Base-by-base conservation (phyloP, 2,329 filamentous ascomycete genomes). In the Hypoxylon sp. region DNA sequence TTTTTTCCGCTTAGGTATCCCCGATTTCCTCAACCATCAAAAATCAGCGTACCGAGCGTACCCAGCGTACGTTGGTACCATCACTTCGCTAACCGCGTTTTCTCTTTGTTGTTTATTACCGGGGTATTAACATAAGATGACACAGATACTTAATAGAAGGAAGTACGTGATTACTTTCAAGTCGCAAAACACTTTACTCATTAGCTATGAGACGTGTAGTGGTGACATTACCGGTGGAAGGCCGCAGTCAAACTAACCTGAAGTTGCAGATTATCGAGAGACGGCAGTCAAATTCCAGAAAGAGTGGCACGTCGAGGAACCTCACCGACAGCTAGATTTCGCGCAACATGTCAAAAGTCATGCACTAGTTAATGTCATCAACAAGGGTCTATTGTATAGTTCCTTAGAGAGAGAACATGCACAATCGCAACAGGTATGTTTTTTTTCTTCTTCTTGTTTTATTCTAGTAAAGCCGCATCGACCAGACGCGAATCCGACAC, bases 251-350 rank as follows among this genome's bases (percentile, higher is more conserved):
- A 74, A 79, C 78, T 79, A 76, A 82, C 78, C 72, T 72, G 71
- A 71, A 66, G 73, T 74, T 75, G 74, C 82, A 91, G 89, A 90
- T 82, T 91, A 90, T 82, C 86, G 86, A 80, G 89, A 91, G 79
- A 90, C 89, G 47, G 89, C 89, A 60, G 86, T 87, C 80, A 90
- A 89, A 78, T 87, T 91, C 73, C 88, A 90, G 76, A 90, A 90
- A 78, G 88, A 91, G 81, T 91, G 89, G 89, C 85, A 88, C 79
- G 82, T 89, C 71, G 82, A 84, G 75, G 84, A 87, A 79, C 89
- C 89, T 74, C 87, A 90, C 78, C 85, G 85, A 75, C 83, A 89
- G 67, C 87, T 91, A 70, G 83, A 86, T 67, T 91, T 91, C 79
- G 89, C 89, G 77, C 86, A 84, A 75, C 85, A 90, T 80, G 88